Evolutionary conservation across 2,329 filamentous ascomycete genomes (phyloP).

Genomic region (Sordariomycetes sp.): DNA sequence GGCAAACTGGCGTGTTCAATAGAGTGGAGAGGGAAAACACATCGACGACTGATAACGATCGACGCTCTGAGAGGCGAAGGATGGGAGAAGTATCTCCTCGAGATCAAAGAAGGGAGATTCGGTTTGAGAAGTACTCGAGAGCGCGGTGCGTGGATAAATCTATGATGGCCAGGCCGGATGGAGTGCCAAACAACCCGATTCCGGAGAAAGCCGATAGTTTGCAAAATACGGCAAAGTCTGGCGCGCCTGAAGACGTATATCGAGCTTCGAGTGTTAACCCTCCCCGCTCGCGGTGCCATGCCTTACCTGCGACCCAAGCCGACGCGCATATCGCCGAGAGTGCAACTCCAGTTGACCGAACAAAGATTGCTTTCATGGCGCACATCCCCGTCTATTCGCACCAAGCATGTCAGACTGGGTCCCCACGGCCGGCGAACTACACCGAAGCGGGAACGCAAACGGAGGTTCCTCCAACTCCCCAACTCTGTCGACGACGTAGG

Average conservation of each 20-base stretch:
- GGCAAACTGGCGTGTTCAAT: background rate
- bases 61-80: background rate
- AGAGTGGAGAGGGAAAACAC: background rate
- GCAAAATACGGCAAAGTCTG: background rate
- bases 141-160: background rate
- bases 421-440: background rate
- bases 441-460: background rate
- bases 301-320: background rate
- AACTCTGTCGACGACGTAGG: background rate
- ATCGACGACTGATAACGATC: background rate
- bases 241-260: background rate
- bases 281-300: background rate
- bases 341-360: background rate
- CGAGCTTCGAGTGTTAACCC: background rate
- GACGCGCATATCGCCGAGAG: background rate
- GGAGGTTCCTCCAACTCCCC: background rate
- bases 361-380: background rate
- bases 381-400: background rate
- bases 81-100: background rate
- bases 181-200: background rate
- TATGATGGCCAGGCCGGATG: background rate
- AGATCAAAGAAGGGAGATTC: background rate
- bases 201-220: background rate
- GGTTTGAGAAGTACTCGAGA: background rate
- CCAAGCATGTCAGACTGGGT: background rate